Percentiles rank a stretch among this genome's conserved stretches.
Evolutionary conservation across 441 rosid genomes (phyloP).

Genomic region (Pelargonium cotyledonis): DNA sequence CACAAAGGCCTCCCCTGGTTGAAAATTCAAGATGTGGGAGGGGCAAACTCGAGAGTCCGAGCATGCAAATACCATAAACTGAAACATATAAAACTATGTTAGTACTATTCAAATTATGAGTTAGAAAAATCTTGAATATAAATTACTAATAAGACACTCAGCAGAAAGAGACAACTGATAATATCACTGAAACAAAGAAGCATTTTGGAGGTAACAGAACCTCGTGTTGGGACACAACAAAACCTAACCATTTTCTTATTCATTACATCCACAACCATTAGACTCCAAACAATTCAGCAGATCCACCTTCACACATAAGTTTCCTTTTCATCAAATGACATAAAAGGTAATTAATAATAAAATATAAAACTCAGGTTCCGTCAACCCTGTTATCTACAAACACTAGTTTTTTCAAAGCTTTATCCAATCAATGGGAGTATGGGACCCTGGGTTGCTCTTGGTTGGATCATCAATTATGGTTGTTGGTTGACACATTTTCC

Average conservation of each 20-base stretch:
- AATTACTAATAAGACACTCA: too few relatives aligned
- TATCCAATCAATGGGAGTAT: too few relatives aligned
- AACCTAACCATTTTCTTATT: not conserved
- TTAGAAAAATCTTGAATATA: not conserved
- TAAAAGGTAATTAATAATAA: not conserved
- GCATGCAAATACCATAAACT: slow-evolving; percentile 98
- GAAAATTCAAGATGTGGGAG: slow-evolving; percentile 73
- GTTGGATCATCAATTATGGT: too few relatives aligned
- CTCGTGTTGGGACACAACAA: not conserved
- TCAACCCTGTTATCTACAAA: too few relatives aligned
- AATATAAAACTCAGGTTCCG: too few relatives aligned
- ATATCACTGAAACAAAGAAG: not conserved
- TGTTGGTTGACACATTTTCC: too few relatives aligned
- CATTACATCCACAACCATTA: not conserved
- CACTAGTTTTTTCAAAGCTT: too few relatives aligned
- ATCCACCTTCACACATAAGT: not conserved
- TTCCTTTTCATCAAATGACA: not conserved
- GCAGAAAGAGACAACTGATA: not conserved
- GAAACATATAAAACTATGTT: slow-evolving; percentile 16
- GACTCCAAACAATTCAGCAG: not conserved
- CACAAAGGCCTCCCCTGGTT: slow-evolving; percentile 94
- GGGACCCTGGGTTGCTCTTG: too few relatives aligned
- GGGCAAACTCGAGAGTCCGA: slow-evolving; percentile 97
- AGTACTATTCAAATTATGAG: not conserved
- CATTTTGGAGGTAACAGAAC: not conserved